Percentiles rank a stretch among this genome's conserved stretches.
Conservation (phyloP, 306 rosid species). For the Glycine tomentella region DNA sequence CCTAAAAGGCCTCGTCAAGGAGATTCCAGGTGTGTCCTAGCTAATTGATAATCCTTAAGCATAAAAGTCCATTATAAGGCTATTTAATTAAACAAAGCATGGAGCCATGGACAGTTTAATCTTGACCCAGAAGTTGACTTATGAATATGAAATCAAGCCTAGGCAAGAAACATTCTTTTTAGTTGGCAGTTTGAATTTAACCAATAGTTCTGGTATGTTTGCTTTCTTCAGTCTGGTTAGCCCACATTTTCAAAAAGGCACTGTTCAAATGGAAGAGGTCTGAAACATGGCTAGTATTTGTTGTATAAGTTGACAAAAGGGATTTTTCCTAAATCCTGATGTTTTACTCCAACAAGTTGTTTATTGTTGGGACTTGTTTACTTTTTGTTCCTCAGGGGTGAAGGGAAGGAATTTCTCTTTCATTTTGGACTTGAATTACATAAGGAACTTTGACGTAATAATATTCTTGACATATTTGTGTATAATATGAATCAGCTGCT, state of each 20-base stretch:
- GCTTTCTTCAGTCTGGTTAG: constrained; percentile 14
- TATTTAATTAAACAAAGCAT: constrained; percentile 20
- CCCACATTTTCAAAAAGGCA: background rate
- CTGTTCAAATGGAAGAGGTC: background rate
- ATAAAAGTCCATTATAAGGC: background rate
- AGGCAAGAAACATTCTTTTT: constrained; percentile 20
- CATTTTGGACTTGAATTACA: constrained; percentile 7
- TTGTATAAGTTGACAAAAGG: constrained; percentile 23
- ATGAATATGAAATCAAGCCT: constrained; percentile 31
- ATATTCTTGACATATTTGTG: constrained; percentile 11
- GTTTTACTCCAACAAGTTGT: too few relatives aligned
- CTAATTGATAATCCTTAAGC: constrained; percentile 22
- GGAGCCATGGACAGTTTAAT: background rate
- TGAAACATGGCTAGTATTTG: background rate
- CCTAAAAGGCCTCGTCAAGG: constrained; percentile 96
- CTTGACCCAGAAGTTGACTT: constrained; percentile 39
- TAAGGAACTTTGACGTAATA: background rate
- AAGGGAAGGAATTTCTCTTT: constrained; percentile 29
- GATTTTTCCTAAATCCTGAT: too few relatives aligned
- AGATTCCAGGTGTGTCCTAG: constrained; percentile 81
- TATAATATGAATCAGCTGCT: constrained; percentile 15
- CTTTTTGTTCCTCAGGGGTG: constrained; percentile 4
- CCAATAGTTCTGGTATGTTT: constrained; percentile 4
- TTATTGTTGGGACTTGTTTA: background rate
- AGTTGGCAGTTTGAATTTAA: background rate